Conservation (phyloP, 2,329 filamentous ascomycete species). For the Corniculantispora saksenae region DNA sequence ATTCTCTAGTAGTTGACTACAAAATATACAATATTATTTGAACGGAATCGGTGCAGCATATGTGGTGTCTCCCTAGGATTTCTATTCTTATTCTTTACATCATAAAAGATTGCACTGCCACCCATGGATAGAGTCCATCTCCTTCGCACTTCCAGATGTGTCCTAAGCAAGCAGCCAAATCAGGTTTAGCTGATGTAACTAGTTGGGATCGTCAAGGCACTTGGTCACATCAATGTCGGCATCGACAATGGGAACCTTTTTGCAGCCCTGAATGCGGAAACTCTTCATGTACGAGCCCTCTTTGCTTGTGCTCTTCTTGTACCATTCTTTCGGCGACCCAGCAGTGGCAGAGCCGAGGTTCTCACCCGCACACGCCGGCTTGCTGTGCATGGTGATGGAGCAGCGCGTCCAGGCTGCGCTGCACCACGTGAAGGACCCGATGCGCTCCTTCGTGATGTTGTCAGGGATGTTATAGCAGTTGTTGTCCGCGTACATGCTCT, state of each 20-base stretch:
- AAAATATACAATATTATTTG: too few relatives aligned
- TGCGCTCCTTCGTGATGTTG: constrained; percentile 11
- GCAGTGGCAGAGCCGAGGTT: constrained; percentile 9
- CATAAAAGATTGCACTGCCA: too few relatives aligned
- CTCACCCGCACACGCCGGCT: constrained; percentile 9
- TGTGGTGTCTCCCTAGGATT: too few relatives aligned
- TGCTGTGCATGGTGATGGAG: constrained; percentile 3
- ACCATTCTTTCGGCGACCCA: neutral
- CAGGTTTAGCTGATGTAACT: too few relatives aligned
- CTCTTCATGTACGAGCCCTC: constrained; percentile 13
- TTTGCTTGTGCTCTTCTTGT: constrained; percentile 6
- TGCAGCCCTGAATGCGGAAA: constrained; percentile 19
- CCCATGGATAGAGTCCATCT: too few relatives aligned
- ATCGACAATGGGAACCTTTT: constrained; percentile 12
- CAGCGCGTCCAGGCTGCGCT: constrained; percentile 10
- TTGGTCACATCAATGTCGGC: neutral
- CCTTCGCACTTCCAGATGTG: too few relatives aligned
- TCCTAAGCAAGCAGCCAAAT: too few relatives aligned
- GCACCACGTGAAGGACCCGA: constrained; percentile 12
- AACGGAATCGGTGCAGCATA: too few relatives aligned
- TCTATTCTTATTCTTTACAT: too few relatives aligned
- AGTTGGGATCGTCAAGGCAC: neutral
- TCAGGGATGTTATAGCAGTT: constrained; percentile 16
- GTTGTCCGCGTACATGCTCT: constrained; percentile 10
- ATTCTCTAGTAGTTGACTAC: too few relatives aligned